phyloP scores from a whole-genome alignment of 2,329 filamentous ascomycete species.

The Botrytis squamosa region DNA sequence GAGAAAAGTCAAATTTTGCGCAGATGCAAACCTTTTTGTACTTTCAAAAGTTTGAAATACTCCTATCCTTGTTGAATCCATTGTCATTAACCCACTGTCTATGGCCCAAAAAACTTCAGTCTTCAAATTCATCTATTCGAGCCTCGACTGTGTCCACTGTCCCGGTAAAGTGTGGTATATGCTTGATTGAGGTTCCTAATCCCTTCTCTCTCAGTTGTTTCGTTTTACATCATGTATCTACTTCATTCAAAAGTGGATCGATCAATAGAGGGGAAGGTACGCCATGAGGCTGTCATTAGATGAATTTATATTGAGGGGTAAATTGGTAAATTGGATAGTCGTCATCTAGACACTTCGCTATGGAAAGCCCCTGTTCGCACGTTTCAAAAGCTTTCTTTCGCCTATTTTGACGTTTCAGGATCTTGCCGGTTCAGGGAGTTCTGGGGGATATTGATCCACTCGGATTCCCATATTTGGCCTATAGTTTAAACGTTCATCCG shows the following conservation, averaged over 20 bases:
- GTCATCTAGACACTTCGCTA: not conserved
- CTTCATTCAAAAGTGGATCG: not conserved
- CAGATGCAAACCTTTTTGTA: constrained; percentile 20
- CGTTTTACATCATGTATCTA: not conserved
- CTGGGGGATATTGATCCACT: not conserved
- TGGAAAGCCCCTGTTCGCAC: not conserved
- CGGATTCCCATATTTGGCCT: not conserved
- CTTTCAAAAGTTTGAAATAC: not conserved
- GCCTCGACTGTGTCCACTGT: not conserved
- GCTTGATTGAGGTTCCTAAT: constrained; percentile 12
- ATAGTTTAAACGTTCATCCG: not conserved
- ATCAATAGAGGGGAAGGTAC: not conserved
- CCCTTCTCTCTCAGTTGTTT: constrained; percentile 10
- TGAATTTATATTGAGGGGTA: constrained; percentile 12
- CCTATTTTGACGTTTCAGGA: constrained; percentile 5
- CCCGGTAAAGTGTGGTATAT: not conserved
- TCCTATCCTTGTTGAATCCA: not conserved
- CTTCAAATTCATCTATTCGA: constrained; percentile 12
- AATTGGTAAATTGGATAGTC: constrained; percentile 11
- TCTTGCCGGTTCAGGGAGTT: not conserved
- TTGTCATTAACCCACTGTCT: not conserved
- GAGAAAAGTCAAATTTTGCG: not conserved
- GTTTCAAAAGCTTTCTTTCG: not conserved
- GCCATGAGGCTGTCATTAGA: not conserved
- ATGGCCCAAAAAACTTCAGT: not conserved